Percentiles rank a stretch among this genome's conserved stretches.
These are phyloP conservation scores for Paecilomyces niveus DNA, from an alignment of 2,329 filamentous ascomycete genomes.

Conservation along the genomic window DNA sequence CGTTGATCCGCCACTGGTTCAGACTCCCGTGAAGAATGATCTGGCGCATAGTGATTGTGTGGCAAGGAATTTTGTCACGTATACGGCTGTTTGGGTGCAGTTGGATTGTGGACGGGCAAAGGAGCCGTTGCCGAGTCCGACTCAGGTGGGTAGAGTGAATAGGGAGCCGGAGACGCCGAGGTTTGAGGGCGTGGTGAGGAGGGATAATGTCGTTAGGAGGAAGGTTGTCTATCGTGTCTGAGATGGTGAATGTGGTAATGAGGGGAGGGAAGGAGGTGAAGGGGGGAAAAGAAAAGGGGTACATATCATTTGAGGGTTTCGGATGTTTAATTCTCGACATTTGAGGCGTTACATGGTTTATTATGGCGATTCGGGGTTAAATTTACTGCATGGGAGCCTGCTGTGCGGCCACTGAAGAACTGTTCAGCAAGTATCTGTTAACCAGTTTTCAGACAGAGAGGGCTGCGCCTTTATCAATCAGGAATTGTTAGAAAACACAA, in stretches of 20 bases:
- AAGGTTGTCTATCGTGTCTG: background rate
- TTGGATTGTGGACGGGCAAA: conserved; percentile 18
- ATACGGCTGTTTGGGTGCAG: conserved; percentile 22
- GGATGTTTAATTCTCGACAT: background rate
- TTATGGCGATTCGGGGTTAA: background rate
- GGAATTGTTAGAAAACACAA: background rate
- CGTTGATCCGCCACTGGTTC: conserved; percentile 20
- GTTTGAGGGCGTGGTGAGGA: background rate
- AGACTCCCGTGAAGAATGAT: conserved; percentile 12
- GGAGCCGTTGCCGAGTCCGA: conserved; percentile 1
- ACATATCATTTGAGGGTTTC: background rate
- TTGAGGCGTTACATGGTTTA: background rate
- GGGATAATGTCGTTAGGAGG: background rate
- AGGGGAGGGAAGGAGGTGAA: background rate
- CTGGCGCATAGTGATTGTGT: conserved; percentile 19
- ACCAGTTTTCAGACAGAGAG: background rate
- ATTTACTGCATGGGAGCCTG: background rate
- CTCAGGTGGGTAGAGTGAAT: background rate
- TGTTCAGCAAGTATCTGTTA: background rate
- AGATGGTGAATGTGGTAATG: background rate
- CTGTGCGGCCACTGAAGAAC: background rate
- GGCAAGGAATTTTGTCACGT: conserved; percentile 15
- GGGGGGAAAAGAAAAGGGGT: background rate
- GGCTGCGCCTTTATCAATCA: background rate
- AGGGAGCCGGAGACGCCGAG: background rate